Conservation (phyloP, 2,329 filamentous ascomycete genomes). For the Colletotrichum aenigma region DNA sequence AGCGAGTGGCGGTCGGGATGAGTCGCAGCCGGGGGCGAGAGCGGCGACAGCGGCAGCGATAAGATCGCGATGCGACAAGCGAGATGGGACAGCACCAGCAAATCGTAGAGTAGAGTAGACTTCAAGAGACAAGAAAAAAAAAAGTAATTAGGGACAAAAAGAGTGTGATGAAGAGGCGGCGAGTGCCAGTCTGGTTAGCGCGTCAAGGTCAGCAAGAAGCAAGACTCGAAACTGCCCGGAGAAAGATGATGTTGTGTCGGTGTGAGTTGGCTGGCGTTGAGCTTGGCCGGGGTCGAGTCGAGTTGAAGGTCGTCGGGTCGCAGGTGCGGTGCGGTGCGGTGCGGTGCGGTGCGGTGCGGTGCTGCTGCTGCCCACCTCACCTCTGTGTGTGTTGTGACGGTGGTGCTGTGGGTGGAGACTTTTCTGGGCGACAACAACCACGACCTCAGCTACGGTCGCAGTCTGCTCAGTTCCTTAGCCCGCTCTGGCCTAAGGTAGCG, state of each 20-base stretch:
- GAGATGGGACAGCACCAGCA: not conserved
- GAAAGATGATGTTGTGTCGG: slow-evolving; percentile 12
- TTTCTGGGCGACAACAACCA: not conserved
- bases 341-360: not conserved
- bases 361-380: not conserved
- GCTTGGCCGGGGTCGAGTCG: slow-evolving; percentile 1
- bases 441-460: not conserved
- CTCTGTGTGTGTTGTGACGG: not conserved
- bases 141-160: slow-evolving; percentile 3
- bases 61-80: not conserved
- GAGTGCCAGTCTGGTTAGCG: slow-evolving; percentile 16
- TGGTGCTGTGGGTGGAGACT: not conserved
- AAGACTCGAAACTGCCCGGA: slow-evolving; percentile 4
- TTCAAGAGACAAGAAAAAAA: not conserved
- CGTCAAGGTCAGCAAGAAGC: not conserved
- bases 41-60: not conserved
- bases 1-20: slow-evolving; percentile 2
- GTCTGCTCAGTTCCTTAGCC: not conserved
- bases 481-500: not conserved
- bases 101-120: not conserved
- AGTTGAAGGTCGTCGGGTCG: not conserved
- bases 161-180: slow-evolving; percentile 15
- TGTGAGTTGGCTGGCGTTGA: slow-evolving; percentile 21
- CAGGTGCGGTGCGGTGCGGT: not conserved
- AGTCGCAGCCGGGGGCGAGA: not conserved